Conservation (phyloP, 2,329 filamentous ascomycete species). For the Talaromyces sp. region DNA sequence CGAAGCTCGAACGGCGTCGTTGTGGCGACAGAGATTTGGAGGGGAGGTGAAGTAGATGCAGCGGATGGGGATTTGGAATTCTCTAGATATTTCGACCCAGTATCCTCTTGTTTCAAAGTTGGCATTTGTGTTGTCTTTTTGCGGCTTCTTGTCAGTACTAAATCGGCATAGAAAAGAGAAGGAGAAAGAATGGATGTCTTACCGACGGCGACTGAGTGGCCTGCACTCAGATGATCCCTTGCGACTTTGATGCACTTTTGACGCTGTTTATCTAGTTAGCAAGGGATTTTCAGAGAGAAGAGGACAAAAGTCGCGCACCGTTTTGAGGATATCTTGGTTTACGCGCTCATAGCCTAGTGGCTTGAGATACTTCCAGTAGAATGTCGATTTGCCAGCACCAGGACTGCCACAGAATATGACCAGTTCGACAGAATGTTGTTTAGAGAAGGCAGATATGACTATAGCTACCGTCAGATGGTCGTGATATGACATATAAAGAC, state of each 20-base stretch:
- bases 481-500: not conserved
- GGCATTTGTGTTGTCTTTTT: conserved; percentile 91
- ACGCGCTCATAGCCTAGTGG: conserved; percentile 76
- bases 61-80: conserved; percentile 67
- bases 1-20: conserved; percentile 74
- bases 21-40: conserved; percentile 70
- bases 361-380: conserved; percentile 72
- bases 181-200: conserved; percentile 17
- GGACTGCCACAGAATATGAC: conserved; percentile 85
- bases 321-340: conserved; percentile 86
- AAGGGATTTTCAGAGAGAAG: not conserved
- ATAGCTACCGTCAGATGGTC: not conserved
- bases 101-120: conserved; percentile 69
- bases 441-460: conserved; percentile 44
- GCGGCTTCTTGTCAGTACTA: not conserved
- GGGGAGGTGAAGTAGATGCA: conserved; percentile 80
- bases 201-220: conserved; percentile 73
- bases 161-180: too few relatives aligned
- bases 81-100: conserved; percentile 71
- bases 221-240: conserved; percentile 57
- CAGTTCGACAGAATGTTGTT: conserved; percentile 64
- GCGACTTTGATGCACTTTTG: conserved; percentile 67
- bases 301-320: conserved; percentile 42
- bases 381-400: conserved; percentile 86
- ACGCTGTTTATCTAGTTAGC: conserved; percentile 37